Conservation (phyloP, 176 grass and related monocot species). For the Avena sativa region DNA sequence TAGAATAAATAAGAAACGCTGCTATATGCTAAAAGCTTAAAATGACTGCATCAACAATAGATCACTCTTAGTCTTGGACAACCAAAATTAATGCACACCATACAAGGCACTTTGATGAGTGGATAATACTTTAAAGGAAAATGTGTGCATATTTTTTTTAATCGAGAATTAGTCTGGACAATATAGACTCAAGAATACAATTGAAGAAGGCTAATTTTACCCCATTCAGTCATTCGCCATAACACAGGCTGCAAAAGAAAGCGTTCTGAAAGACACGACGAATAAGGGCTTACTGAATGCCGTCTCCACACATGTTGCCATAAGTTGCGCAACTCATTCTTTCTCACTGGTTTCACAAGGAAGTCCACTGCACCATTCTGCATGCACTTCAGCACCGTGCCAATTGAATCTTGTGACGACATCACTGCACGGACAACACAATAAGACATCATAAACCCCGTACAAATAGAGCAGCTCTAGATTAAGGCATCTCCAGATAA, state of each 20-base stretch:
- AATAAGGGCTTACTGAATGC: conserved; percentile 75
- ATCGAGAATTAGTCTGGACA: neutral
- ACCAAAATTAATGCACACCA: conserved; percentile 16
- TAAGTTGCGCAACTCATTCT: conserved; percentile 91
- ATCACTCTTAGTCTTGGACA: neutral
- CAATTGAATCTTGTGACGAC: conserved; percentile 95
- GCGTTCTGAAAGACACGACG: neutral
- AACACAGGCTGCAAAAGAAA: conserved; percentile 22
- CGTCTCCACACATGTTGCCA: conserved; percentile 99
- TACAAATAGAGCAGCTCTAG: neutral
- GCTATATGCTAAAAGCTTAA: neutral
- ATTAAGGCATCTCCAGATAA: neutral
- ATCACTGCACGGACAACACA: conserved; percentile 73
- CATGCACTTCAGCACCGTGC: conserved; percentile 95
- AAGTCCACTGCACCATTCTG: conserved; percentile 93
- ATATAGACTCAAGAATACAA: conserved; percentile 12
- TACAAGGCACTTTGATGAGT: neutral
- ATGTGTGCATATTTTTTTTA: neutral
- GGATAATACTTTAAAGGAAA: neutral
- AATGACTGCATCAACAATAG: neutral
- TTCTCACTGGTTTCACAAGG: conserved; percentile 91
- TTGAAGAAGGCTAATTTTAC: neutral
- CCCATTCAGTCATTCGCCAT: neutral
- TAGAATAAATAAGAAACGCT: conserved; percentile 23
- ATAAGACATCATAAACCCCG: conserved; percentile 19